These are phyloP conservation scores for Oenanthe javanica DNA, from an alignment of 140 eudicot species.

Conservation along the genomic window DNA sequence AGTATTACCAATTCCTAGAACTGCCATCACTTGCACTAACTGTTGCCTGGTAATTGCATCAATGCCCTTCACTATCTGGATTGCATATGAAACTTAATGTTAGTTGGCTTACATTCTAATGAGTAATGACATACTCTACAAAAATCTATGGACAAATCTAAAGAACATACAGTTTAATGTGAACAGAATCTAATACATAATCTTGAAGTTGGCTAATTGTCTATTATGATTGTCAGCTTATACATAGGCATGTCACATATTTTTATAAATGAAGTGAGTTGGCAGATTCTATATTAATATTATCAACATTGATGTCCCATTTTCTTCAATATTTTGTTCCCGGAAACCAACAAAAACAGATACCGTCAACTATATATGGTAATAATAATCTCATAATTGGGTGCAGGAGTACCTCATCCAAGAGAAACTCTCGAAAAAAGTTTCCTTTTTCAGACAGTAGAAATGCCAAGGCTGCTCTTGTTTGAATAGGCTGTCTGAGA, in stretches of 20 bases:
- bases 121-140: neutral
- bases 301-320: neutral
- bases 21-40: conserved; percentile 67
- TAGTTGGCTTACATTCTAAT: neutral
- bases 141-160: conserved; percentile 3
- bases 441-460: conserved; percentile 86
- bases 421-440: conserved; percentile 92
- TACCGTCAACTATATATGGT: neutral
- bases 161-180: neutral
- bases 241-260: no score
- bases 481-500: conserved; percentile 60
- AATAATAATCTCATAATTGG: neutral
- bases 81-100: conserved; percentile 3
- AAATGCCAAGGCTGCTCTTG: conserved; percentile 92
- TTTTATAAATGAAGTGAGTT: no score
- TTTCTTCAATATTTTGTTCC: neutral
- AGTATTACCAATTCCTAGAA: conserved; percentile 61
- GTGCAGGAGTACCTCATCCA: conserved; percentile 70
- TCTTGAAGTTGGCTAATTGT: no score
- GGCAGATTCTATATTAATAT: neutral
- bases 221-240: no score
- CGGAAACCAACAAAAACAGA: neutral
- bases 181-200: neutral
- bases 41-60: conserved; percentile 94
- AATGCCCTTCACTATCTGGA: conserved; percentile 95